A percentile compares a stretch with the other conserved stretches of the same genome.
phyloP scores from a whole-genome alignment of 176 grass and related monocot species.

The Aegilops speltoides region DNA sequence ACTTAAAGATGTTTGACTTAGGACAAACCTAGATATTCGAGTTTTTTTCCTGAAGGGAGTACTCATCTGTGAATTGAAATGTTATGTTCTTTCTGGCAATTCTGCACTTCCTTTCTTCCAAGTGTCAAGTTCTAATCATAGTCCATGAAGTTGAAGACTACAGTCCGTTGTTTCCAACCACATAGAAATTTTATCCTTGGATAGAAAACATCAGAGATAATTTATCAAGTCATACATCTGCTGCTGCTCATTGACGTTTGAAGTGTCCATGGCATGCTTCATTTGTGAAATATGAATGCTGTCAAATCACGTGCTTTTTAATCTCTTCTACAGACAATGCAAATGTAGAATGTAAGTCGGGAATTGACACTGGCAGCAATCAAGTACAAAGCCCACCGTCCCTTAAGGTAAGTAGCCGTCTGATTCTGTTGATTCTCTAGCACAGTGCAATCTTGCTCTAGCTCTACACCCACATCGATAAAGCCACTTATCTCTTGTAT shows the following conservation, averaged over 20 bases:
- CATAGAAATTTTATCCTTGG: not conserved
- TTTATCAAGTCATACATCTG: not conserved
- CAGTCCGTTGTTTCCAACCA: not conserved
- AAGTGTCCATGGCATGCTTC: not conserved
- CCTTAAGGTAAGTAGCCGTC: conserved; percentile 9
- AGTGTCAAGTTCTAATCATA: not conserved
- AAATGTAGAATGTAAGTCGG: not conserved
- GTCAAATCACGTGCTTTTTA: not conserved
- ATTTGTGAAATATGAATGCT: not conserved
- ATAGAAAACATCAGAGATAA: not conserved
- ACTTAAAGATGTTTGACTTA: too few relatives aligned
- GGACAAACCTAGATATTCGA: too few relatives aligned
- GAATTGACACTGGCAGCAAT: not conserved
- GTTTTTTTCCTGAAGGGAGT: too few relatives aligned
- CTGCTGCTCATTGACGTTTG: not conserved
- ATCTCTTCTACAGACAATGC: not conserved
- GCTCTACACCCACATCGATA: not conserved
- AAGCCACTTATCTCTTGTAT: not conserved
- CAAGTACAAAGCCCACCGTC: conserved; percentile 11
- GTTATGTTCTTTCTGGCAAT: not conserved
- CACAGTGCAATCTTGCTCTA: not conserved
- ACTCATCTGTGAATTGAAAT: not conserved
- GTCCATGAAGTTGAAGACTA: not conserved
- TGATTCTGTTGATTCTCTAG: not conserved
- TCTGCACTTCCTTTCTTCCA: not conserved